Base-by-base conservation (phyloP, 176 grass and related monocot genomes). In the Ampelocalamus luodianensis region DNA sequence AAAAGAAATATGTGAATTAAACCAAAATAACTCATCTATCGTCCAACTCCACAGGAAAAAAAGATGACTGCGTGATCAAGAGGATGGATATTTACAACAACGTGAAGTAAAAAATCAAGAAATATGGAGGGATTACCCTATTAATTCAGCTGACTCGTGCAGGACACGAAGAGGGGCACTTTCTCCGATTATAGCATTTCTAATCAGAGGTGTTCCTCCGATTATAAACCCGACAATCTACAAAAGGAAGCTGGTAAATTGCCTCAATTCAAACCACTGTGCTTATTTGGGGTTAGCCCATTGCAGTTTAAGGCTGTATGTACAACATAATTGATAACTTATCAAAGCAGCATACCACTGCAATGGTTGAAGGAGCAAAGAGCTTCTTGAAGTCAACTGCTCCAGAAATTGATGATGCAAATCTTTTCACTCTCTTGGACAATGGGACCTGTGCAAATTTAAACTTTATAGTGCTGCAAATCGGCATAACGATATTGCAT, bases 141-240 rank as follows among this genome's bases (percentile, higher is more conserved):
- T 78, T 75, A 96, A 48, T 72, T 88, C 87, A 81, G 90, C 82
- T 3, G 93, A 95, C 43, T 99, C 91, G 3, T 90, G 88, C 40
- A 99, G 84, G 23, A 92, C 87, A 68, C 93, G 93, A 53, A 96
- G 93, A 82, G 96, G 90, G 42, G 93, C 91, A 5, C 17, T 65
- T 13, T 99, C 91, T 34, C 90, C 86, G 8, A 96, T 94, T 6
- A 94, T 48, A 50, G 88, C 74, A 79, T 92, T 90, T 78, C 90
- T 90, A 53, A 99, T 83, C 4, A 84, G 78, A 81, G 91, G 92
- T 76, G 59, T 82, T 62, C 86, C 92, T 73, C 96, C 96, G 34
- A 94, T 87, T 66, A 91, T 45, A 83, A 97, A 94, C 15, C 96
- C 93, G 2, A 92, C 39, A 67, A 96, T 86, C 96, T 98, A 82